Evolutionary conservation across 116 monocot species (phyloP).

Genomic region (Trichopus zeylanicus): DNA sequence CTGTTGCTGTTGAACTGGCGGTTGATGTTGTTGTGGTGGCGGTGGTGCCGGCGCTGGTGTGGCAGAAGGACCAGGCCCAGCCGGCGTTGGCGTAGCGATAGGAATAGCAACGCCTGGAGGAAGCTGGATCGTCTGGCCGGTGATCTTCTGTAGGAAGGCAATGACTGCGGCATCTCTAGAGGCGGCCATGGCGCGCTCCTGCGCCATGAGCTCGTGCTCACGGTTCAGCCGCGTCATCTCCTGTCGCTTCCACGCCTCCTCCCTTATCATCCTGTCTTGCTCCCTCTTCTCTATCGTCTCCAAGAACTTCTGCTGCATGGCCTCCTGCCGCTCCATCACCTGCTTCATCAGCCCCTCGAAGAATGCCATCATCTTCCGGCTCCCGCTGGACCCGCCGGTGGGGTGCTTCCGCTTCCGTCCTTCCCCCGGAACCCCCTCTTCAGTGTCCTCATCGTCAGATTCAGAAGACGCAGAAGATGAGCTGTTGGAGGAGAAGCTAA

Average conservation of each 20-base stretch:
- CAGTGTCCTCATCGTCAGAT: constrained; percentile 42
- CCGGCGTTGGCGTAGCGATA: not conserved
- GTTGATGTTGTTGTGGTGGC: not conserved
- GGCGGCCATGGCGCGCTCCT: constrained; percentile 56
- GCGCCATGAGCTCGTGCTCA: constrained; percentile 49
- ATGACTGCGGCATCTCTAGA: constrained; percentile 57
- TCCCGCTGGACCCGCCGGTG: constrained; percentile 8
- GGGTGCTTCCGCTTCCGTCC: constrained; percentile 29
- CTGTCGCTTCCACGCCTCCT: constrained; percentile 83
- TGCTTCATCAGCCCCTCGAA: constrained; percentile 78
- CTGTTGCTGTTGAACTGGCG: not conserved
- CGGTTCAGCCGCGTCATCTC: constrained; percentile 55
- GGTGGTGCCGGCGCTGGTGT: constrained; percentile 1
- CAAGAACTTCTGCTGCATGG: constrained; percentile 66
- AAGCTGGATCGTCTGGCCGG: constrained; percentile 17
- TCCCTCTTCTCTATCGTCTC: constrained; percentile 13
- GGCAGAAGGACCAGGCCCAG: not conserved
- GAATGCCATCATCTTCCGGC: constrained; percentile 60
- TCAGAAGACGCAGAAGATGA: constrained; percentile 35
- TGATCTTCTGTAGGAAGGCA: constrained; percentile 57
- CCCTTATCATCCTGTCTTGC: constrained; percentile 30
- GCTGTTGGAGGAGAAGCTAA: constrained; percentile 55
- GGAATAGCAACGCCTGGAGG: constrained; percentile 16
- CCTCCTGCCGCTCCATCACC: constrained; percentile 87
- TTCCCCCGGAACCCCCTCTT: constrained; percentile 27